Evolutionary conservation across 1,284 basidiomycete genomes (phyloP), one percentile per base, ranked within the genome.

Genomic region (Cystobasidium slooffiae): DNA sequence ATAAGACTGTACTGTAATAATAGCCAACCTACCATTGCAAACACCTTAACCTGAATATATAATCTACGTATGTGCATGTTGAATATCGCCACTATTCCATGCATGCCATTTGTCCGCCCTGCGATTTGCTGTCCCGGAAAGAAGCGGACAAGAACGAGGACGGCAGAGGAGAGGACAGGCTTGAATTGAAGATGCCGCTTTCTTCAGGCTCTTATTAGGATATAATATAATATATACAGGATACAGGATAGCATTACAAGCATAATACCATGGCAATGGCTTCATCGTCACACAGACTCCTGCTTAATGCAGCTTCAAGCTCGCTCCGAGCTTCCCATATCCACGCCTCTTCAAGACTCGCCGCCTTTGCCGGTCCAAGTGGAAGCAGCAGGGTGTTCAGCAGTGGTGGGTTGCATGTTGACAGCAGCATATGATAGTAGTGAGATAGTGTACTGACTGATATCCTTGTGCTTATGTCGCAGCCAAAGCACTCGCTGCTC

Each of bases 71-170:
- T 24, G 24, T 10, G 20, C 39, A 18, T 65, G 18, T n/a, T 24
- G 46, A 44, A 46, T 39, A 3, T 59, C 5, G 18, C 39, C 24
- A 6, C 18, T 20, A 18, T 31, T 24, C 24, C 43, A 22, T n/a
- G 31, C 61, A 16, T 10, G 12, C 8, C 8, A n/a, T 46, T 46
- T 66, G 47, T 8, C 49, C 64, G 41, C 49, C 51, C 47, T 55
- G 66, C 55, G 39, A 68, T 68, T 68, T 59, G n/a, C n/a, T n/a
- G 66, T 51, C 43, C 47, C 61, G 61, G 61, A 47, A 6, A 63
- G 47, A 49, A 44, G 31, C 61, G 61, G 61, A 8, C 43, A n/a
- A n/a, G 2, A 6, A 62, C 8, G 9, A 12, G 1, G 22, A 7
- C 7, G 55, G 22, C 59, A 16, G 56, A 12, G 7, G 56, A 24